Percentiles rank a stretch among this genome's conserved stretches.
phyloP scores from a whole-genome alignment of 192 early-diverging fungal genomes.

The Rhizophagus clarus region DNA sequence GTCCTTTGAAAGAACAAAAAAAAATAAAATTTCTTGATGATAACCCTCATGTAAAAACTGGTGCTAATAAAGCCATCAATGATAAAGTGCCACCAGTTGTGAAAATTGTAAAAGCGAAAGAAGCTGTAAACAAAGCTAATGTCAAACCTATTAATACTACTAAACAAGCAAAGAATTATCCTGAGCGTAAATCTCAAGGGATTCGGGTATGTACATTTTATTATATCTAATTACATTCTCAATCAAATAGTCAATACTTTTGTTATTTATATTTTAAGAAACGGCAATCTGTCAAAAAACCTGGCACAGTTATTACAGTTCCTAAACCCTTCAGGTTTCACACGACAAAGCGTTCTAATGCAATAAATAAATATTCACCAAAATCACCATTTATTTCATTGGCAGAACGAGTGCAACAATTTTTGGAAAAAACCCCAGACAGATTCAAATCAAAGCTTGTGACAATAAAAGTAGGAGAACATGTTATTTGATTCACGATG shows the following conservation, averaged over 20 bases:
- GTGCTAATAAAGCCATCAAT: too few species aligned
- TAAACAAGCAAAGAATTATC: background rate
- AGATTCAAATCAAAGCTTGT: constrained; percentile 25
- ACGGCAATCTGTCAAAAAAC: background rate
- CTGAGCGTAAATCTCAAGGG: background rate
- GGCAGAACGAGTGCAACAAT: background rate
- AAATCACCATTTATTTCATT: constrained; percentile 13
- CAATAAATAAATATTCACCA: background rate
- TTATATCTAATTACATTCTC: background rate
- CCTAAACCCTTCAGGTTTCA: constrained; percentile 27
- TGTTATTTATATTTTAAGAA: background rate
- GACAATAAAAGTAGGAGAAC: background rate
- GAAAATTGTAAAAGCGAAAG: too few species aligned
- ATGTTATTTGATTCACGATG: too few species aligned
- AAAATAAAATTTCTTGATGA: too few species aligned
- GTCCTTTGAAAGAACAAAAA: too few species aligned
- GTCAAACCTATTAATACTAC: too few species aligned
- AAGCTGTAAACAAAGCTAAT: too few species aligned
- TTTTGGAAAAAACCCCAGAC: constrained; percentile 16
- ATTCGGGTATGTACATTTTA: background rate
- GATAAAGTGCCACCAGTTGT: too few species aligned
- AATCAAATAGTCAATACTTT: background rate
- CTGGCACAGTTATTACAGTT: background rate
- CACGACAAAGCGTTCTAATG: background rate
- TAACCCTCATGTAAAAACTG: too few species aligned